phyloP scores from a whole-genome alignment of 331 rosid genomes.

The Ulmus americana region DNA sequence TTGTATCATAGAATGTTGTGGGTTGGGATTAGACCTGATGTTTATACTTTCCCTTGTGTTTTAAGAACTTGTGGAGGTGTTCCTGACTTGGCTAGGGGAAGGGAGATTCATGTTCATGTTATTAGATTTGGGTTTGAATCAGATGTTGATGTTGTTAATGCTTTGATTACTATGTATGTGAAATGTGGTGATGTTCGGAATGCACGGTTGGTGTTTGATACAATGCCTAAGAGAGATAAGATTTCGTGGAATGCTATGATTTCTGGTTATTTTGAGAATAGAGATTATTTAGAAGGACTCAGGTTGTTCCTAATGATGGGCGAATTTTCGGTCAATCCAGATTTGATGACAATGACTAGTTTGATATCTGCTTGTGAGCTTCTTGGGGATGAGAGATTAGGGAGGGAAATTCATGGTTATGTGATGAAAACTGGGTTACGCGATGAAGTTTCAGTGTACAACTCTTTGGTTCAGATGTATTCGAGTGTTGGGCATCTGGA shows the following conservation, averaged over 20 bases:
- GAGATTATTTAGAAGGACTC: conserved; percentile 57
- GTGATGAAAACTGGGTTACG: conserved; percentile 44
- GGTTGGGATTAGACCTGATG: conserved; percentile 80
- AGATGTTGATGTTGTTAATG: conserved; percentile 77
- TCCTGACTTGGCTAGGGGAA: conserved; percentile 62
- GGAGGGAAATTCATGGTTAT: conserved; percentile 70
- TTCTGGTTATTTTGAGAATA: conserved; percentile 73
- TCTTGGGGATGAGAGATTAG: conserved; percentile 54
- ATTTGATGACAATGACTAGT: conserved; percentile 83
- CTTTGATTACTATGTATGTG: conserved; percentile 78
- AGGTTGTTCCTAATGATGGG: conserved; percentile 61
- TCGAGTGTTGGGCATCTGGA: conserved; percentile 51
- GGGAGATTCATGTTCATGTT: conserved; percentile 80
- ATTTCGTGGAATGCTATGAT: conserved; percentile 92
- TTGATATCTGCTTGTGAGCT: conserved; percentile 70
- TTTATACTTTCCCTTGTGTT: conserved; percentile 88
- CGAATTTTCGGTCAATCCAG: conserved; percentile 48
- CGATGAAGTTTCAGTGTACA: conserved; percentile 51
- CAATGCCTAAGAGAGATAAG: conserved; percentile 66
- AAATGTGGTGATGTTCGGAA: conserved; percentile 56
- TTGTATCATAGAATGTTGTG: conserved; percentile 90
- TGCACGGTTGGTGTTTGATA: conserved; percentile 71
- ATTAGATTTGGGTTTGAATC: conserved; percentile 69
- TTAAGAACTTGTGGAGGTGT: conserved; percentile 80
- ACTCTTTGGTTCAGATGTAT: conserved; percentile 74